These are phyloP conservation scores for Trichoderma koningii DNA, from an alignment of 2,329 filamentous ascomycete species.

Conservation along the genomic window DNA sequence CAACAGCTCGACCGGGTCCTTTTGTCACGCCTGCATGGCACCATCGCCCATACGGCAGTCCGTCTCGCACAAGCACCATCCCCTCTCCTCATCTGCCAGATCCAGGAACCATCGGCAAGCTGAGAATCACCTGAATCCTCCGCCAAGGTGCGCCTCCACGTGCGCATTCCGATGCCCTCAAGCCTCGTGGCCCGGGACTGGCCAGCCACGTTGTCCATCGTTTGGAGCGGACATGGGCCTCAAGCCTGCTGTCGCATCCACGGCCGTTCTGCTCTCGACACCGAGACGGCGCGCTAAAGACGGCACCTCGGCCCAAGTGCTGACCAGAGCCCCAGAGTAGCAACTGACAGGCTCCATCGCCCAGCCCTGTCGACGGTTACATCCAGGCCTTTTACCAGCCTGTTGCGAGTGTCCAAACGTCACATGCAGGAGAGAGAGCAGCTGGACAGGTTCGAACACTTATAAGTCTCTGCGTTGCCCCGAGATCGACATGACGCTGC, in stretches of 20 bases:
- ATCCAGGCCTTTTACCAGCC: not conserved
- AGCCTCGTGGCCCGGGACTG: slow-evolving; percentile 24
- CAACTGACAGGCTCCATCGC: slow-evolving; percentile 14
- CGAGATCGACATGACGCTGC: not conserved
- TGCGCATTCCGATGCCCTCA: slow-evolving; percentile 1
- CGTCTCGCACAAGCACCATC: not conserved
- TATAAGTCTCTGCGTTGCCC: slow-evolving; percentile 8
- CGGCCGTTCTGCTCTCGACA: slow-evolving; percentile 22
- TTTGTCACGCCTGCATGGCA: not conserved
- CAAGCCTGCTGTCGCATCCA: not conserved
- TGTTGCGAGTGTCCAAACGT: not conserved
- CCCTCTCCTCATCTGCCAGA: not conserved
- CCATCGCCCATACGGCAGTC: not conserved
- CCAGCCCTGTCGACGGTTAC: slow-evolving; percentile 4
- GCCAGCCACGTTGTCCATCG: slow-evolving; percentile 36
- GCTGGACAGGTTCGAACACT: not conserved
- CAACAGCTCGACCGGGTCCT: not conserved
- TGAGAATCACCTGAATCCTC: not conserved
- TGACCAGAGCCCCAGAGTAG: slow-evolving; percentile 19
- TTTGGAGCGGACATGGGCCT: slow-evolving; percentile 34
- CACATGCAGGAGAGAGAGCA: not conserved
- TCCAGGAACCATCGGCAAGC: slow-evolving; percentile 12
- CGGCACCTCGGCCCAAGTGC: slow-evolving; percentile 23
- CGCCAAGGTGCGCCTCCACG: slow-evolving; percentile 16
- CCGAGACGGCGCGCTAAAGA: slow-evolving; percentile 21